A percentile compares a stretch with the other conserved stretches of the same genome.
These are phyloP conservation scores for Brassica napus DNA, from an alignment of 345 rosid genomes.

Conservation along the genomic window DNA sequence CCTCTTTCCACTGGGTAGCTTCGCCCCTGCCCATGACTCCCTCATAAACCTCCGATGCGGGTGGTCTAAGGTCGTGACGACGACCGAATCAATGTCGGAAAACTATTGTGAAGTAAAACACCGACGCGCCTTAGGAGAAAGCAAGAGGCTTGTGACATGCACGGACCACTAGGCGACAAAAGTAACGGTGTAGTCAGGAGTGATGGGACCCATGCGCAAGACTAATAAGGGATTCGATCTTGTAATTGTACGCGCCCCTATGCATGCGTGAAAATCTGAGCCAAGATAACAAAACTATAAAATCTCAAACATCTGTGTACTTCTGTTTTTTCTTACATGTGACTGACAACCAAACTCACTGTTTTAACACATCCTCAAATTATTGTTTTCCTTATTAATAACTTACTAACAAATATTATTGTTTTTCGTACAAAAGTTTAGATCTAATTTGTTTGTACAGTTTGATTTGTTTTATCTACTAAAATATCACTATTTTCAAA, in stretches of 20 bases:
- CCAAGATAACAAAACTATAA: slow-evolving; percentile 13
- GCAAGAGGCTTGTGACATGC: slow-evolving; percentile 36
- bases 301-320: slow-evolving; percentile 20
- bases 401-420: background rate
- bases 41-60: too few species aligned
- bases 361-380: slow-evolving; percentile 9
- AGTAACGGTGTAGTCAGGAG: slow-evolving; percentile 37
- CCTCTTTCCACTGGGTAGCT: too few species aligned
- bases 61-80: slow-evolving; percentile 1
- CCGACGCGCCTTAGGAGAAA: slow-evolving; percentile 39
- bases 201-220: slow-evolving; percentile 24
- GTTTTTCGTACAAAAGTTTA: background rate
- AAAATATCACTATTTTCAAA: background rate
- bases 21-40: too few species aligned
- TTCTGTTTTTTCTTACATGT: slow-evolving; percentile 33
- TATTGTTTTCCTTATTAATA: background rate
- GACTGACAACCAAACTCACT: slow-evolving; percentile 34
- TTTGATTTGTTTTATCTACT: background rate
- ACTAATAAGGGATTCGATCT: slow-evolving; percentile 41
- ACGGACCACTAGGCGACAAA: slow-evolving; percentile 44
- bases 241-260: slow-evolving; percentile 21
- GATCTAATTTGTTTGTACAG: background rate
- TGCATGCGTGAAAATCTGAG: slow-evolving; percentile 30
- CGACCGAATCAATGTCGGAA: slow-evolving; percentile 44
- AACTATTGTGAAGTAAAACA: background rate